These are phyloP conservation scores for Silene conica DNA, from an alignment of 148 eudicot species.

Conservation along the genomic window DNA sequence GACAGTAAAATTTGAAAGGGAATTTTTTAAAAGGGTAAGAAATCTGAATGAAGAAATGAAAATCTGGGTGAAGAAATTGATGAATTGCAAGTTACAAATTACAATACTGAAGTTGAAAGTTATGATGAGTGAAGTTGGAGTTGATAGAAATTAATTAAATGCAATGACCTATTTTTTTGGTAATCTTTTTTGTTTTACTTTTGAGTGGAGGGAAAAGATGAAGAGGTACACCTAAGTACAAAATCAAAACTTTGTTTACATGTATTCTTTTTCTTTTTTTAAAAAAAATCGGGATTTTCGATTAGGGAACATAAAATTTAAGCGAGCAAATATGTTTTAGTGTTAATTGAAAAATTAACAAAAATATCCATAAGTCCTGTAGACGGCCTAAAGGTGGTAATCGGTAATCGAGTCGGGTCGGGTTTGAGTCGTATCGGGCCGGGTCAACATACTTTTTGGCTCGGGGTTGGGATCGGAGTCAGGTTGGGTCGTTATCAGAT, in stretches of 20 bases:
- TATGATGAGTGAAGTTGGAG: not conserved
- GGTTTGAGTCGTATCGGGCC: no score
- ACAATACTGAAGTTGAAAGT: not conserved
- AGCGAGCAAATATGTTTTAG: no score
- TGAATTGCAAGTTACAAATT: not conserved
- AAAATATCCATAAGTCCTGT: no score
- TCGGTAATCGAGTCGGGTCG: no score
- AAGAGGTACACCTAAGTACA: not conserved
- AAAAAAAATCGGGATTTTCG: no score
- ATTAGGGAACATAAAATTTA: no score
- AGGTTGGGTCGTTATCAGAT: no score
- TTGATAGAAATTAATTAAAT: not conserved
- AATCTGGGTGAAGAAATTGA: slow-evolving; percentile 13
- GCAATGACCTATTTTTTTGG: not conserved
- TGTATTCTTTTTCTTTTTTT: no score
- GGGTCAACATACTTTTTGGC: no score
- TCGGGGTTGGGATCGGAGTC: no score
- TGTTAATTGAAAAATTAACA: no score
- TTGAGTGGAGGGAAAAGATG: slow-evolving; percentile 4
- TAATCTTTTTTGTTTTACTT: not conserved
- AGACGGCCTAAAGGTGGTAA: no score
- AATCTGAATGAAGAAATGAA: not conserved
- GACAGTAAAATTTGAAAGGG: not conserved
- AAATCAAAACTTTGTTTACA: not conserved
- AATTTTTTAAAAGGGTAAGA: not conserved